A percentile compares a stretch with the other conserved stretches of the same genome.
Evolutionary conservation across 2,329 filamentous ascomycete genomes (phyloP).

Genomic region (Fusarium sp.): DNA sequence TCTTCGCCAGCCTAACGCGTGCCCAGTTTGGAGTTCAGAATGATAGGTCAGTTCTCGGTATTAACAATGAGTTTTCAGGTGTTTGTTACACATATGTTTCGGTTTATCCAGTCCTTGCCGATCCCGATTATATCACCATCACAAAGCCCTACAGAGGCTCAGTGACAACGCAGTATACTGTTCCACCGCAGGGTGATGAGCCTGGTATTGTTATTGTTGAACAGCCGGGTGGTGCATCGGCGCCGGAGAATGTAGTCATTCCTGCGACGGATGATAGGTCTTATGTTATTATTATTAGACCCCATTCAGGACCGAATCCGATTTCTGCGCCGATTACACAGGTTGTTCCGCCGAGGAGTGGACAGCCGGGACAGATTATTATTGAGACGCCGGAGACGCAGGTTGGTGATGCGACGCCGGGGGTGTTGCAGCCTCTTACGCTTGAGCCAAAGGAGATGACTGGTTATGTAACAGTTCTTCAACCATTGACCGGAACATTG

Average conservation of each 20-base stretch:
- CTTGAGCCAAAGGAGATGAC: conserved; percentile 17
- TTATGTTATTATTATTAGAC: conserved; percentile 38
- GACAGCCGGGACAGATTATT: conserved; percentile 30
- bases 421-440: conserved; percentile 14
- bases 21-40: conserved; percentile 35
- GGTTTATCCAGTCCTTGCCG: conserved; percentile 40
- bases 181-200: conserved; percentile 34
- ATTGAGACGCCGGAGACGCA: conserved; percentile 40
- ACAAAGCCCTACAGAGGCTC: conserved; percentile 37
- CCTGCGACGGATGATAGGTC: conserved; percentile 30
- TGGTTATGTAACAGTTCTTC: conserved; percentile 36
- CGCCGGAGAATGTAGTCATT: conserved; percentile 31
- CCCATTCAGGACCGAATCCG: conserved; percentile 20
- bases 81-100: conserved; percentile 46
- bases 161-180: conserved; percentile 35
- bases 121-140: conserved; percentile 39
- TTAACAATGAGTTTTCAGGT: conserved; percentile 38
- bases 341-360: conserved; percentile 23
- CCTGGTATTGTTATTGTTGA: conserved; percentile 37
- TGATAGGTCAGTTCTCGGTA: conserved; percentile 37
- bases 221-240: conserved; percentile 23
- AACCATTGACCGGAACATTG: conserved; percentile 11
- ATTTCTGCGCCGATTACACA: conserved; percentile 34
- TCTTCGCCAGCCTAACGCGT: conserved; percentile 10
- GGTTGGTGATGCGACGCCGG: neutral